Conservation (phyloP, 108 stramenopile genomes). For the Skeletonema costatum region DNA sequence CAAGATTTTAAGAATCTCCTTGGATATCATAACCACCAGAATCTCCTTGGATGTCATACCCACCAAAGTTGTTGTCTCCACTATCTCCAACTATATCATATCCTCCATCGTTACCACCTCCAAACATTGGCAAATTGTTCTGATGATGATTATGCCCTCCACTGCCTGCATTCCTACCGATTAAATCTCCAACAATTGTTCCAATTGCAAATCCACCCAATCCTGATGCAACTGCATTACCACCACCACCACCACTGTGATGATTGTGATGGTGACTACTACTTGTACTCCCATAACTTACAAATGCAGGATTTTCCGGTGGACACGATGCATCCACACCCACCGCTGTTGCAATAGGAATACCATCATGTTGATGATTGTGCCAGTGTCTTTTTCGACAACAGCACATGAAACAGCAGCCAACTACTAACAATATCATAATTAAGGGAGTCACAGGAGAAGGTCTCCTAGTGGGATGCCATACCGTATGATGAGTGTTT, state of each 20-base stretch:
- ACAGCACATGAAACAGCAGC: conserved; percentile 13
- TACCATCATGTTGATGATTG: conserved; percentile 8
- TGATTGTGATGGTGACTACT: background rate
- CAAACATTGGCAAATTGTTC: conserved; percentile 5
- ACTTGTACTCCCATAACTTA: conserved; percentile 19
- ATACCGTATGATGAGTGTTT: background rate
- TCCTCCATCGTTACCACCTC: conserved; percentile 11
- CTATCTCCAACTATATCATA: conserved; percentile 11
- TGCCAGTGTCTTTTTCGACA: background rate
- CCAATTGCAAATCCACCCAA: conserved; percentile 38
- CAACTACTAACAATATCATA: conserved; percentile 2
- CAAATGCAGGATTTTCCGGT: conserved; percentile 22
- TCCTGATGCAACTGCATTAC: conserved; percentile 39
- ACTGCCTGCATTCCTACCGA: conserved; percentile 20
- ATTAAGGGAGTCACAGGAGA: background rate
- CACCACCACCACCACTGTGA: conserved; percentile 17
- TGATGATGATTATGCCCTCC: background rate
- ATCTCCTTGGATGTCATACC: conserved; percentile 12
- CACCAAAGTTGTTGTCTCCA: conserved; percentile 10
- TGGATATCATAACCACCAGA: conserved; percentile 28
- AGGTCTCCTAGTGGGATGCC: background rate
- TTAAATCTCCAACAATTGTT: conserved; percentile 28
- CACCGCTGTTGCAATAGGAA: conserved; percentile 20
- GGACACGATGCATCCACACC: conserved; percentile 17
- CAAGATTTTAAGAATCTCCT: conserved; percentile 22